Base-by-base conservation (phyloP, 768 basidiomycete species). In the Trichaptum fuscoviolaceum region DNA sequence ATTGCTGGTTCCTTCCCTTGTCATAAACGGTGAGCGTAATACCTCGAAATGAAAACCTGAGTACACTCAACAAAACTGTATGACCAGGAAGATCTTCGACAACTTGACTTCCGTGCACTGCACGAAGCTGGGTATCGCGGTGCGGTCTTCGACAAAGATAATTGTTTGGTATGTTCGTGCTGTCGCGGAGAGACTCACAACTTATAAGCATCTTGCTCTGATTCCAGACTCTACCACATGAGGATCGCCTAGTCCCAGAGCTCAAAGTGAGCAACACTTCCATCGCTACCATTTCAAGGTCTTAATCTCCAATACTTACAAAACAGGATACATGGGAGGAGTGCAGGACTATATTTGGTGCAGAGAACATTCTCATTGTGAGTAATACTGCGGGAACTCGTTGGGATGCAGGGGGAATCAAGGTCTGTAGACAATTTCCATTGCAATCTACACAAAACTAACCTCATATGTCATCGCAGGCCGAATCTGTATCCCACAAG, bases 141-240 rank as follows among this genome's bases (percentile, higher is more conserved):
- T n/a, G 92, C 90, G 2, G 87, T 99, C 1, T 91, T 99, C 70
- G 96, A 99, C 83, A 98, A 99, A 78, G 96, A 99, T 74, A 99
- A 99, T 71, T 99, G 96, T 73, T 78, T 99, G 70, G 96, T 93
- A 69, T 30, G 90, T 79, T 3, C 20, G 5, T 62, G 62, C 36
- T 1, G 8, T 30, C 34, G 7, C 7, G 2, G 8, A 63, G 24
- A 25, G 10, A 17, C 5, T 9, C 20, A 1, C 26, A 35, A 7
- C 12, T 0, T 10, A 10, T 34, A 26, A 15, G n/a, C 24, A 10
- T 71, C 12, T 64, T 65, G 35, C 35, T 30, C 24, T 66, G n/a
- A 25, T 6, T 30, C 26, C 62, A 97, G 96, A 96, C 96, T 1
- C 74, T 87, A 35, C 96, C 96, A 0, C 78, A 92, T 73, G 75